Evolutionary conservation across 169 alveolate genomes (phyloP), one percentile per base, ranked within the genome.

Genomic region (Plasmodium malariae): DNA sequence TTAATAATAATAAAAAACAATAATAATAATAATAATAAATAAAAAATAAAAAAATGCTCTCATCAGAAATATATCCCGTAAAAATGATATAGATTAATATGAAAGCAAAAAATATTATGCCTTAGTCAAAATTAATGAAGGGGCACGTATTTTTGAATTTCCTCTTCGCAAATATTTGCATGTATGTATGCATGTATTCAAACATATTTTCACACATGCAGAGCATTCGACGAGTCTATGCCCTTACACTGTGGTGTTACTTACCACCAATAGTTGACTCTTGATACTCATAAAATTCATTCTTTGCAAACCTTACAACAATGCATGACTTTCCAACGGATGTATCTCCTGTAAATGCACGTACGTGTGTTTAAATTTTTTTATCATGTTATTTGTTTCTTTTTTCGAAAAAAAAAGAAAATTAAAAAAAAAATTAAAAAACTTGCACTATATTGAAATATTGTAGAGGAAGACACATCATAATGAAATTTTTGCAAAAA

Each of bases 251-350:
- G n/a, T n/a, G n/a, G n/a, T 70, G 37, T 26, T 45, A 76, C 72
- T 45, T 72, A 89, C 94, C 95, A n/a, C 98, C 98, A 63, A 96
- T 95, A n/a, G 99, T 97, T 17, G 99, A 96, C 63, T 96, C 96
- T 85, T 94, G 96, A 88, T 92, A 95, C 76, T 96, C 97, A 72
- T 94, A 90, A 83, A 97, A 97, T 62, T 90, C 93, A 51, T 95
- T 96, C 60, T 94, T 95, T 0, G 96, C 96, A 70, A 94, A 96
- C 65, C 98, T 88, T 43, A 93, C 95, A 48, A 96, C 95, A 34
- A 97, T 87, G 45, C 98, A 93, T 34, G 98, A 95, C 90, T 97
- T 97, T 1, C 99, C 99, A 34, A 97, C 99, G 1, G 97, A 96
- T 37, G 99, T 95, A 89, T 97, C 99, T 36, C 99, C 99, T 63